phyloP scores from a whole-genome alignment of 768 basidiomycete genomes.

The Cystoderma amianthinum region DNA sequence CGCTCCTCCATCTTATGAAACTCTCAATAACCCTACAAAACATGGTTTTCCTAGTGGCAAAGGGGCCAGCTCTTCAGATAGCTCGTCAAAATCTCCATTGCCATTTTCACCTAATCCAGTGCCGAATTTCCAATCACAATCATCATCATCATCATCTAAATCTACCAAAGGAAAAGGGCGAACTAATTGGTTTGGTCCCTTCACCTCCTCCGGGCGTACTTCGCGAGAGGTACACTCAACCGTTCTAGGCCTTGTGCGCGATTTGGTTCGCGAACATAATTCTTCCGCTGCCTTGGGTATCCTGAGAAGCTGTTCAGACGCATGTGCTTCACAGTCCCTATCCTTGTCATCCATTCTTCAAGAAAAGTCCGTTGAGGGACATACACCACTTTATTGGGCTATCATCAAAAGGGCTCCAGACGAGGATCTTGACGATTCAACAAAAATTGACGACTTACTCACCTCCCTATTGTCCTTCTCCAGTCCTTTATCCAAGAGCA shows the following conservation, averaged over 20 bases:
- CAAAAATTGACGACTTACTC: conserved; percentile 32
- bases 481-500: conserved; percentile 30
- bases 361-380: conserved; percentile 55
- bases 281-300: conserved; percentile 30
- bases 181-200: conserved; percentile 26
- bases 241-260: conserved; percentile 46
- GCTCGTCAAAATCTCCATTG: conserved; percentile 1
- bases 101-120: conserved; percentile 8
- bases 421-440: conserved; percentile 10
- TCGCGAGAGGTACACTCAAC: conserved; percentile 46
- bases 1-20: conserved; percentile 34
- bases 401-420: conserved; percentile 2
- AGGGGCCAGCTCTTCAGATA: conserved; percentile 1
- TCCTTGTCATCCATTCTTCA: conserved; percentile 52
- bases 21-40: conserved; percentile 6
- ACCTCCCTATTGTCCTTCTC: conserved; percentile 47
- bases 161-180: conserved; percentile 21
- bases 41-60: conserved; percentile 6
- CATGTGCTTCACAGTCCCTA: conserved; percentile 42
- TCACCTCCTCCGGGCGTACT: conserved; percentile 20
- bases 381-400: conserved; percentile 69
- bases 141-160: conserved; percentile 9
- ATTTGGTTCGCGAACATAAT: conserved; percentile 38
- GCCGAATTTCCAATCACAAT: conserved; percentile 7
- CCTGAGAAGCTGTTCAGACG: conserved; percentile 57